Evolutionary conservation across 345 rosid genomes (phyloP).

Genomic region (Kandelia obovata): DNA sequence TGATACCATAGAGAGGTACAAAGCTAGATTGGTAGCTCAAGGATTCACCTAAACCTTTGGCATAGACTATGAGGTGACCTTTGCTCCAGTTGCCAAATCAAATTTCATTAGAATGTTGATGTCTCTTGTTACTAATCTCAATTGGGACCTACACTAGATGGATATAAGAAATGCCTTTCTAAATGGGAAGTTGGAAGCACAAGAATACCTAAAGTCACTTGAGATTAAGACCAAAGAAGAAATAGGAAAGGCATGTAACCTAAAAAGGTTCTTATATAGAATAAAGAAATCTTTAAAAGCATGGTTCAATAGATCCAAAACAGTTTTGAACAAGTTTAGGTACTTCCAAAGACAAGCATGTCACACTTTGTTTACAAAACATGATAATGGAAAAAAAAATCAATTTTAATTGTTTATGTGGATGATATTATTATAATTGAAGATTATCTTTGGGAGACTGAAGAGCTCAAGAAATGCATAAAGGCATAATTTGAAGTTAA

Average conservation of each 20-base stretch:
- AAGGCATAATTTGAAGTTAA: background rate
- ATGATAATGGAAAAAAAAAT: background rate
- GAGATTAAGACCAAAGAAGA: background rate
- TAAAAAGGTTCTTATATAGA: background rate
- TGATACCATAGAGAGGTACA: too few species aligned
- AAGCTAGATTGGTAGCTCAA: too few species aligned
- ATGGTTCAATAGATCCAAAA: background rate
- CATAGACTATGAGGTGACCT: too few species aligned
- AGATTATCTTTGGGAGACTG: too few species aligned
- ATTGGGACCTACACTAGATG: too few species aligned
- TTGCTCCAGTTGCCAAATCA: too few species aligned
- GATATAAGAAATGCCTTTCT: background rate
- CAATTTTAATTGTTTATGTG: background rate
- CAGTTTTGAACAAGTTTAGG: too few species aligned
- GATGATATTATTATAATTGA: background rate
- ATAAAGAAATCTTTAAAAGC: background rate
- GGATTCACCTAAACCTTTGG: too few species aligned
- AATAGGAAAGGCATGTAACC: background rate
- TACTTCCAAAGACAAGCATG: background rate
- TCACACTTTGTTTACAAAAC: background rate
- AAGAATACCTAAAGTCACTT: background rate
- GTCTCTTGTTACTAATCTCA: too few species aligned
- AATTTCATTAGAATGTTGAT: too few species aligned
- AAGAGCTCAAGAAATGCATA: background rate
- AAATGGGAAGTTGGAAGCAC: background rate